phyloP scores from a whole-genome alignment of 805 yeast species.

The Candida manassasensis region DNA sequence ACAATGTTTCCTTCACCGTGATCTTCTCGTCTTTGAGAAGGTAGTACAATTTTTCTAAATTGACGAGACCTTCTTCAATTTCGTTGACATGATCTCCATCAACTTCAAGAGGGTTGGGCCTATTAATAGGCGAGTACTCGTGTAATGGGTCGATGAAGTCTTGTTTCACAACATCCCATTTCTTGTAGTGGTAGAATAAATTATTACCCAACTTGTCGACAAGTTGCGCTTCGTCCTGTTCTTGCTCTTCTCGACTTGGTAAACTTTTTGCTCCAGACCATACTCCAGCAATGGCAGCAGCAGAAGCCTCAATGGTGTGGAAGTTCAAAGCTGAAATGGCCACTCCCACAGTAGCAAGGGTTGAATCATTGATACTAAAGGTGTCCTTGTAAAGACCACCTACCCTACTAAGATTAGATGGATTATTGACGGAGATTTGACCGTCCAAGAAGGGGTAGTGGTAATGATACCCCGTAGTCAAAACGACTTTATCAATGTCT shows the following conservation, averaged over 20 bases:
- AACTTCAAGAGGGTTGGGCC: constrained; percentile 26
- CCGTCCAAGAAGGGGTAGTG: constrained; percentile 39
- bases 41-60: constrained; percentile 21
- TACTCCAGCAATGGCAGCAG: constrained; percentile 56
- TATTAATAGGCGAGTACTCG: constrained; percentile 20
- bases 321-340: constrained; percentile 42
- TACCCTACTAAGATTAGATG: constrained; percentile 26
- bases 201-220: constrained; percentile 17
- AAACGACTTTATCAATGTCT: constrained; percentile 35
- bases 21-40: constrained; percentile 18
- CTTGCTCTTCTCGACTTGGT: constrained; percentile 39
- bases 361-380: constrained; percentile 39
- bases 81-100: constrained; percentile 23
- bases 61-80: constrained; percentile 14
- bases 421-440: constrained; percentile 19
- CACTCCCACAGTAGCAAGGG: constrained; percentile 38
- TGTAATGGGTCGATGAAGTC: constrained; percentile 24
- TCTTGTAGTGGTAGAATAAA: constrained; percentile 31
- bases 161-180: constrained; percentile 18
- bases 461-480: constrained; percentile 50
- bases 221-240: constrained; percentile 26
- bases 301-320: constrained; percentile 46
- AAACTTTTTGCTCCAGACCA: constrained; percentile 39
- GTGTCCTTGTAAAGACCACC: constrained; percentile 35
- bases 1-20: constrained; percentile 15